A percentile compares a stretch with the other conserved stretches of the same genome.
phyloP scores from a whole-genome alignment of 306 rosid species.

The cucumber (Cucumis sativus) region DNA sequence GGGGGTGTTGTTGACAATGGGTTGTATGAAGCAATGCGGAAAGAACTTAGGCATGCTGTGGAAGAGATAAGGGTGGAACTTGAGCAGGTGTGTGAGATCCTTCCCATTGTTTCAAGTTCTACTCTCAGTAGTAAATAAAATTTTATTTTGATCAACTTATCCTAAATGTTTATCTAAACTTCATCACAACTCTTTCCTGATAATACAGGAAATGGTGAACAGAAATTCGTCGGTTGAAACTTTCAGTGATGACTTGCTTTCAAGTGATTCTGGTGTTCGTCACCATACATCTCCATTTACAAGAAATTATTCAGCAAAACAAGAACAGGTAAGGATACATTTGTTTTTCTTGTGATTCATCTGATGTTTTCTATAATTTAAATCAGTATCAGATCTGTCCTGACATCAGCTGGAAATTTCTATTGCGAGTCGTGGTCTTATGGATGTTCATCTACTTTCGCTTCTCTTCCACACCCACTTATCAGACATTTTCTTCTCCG shows the following conservation, averaged over 20 bases:
- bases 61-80: conserved; percentile 48
- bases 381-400: background rate
- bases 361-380: background rate
- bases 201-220: conserved; percentile 44
- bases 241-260: conserved; percentile 19
- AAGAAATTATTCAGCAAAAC: conserved; percentile 55
- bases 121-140: background rate
- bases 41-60: conserved; percentile 49
- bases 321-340: conserved; percentile 50
- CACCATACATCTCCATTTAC: conserved; percentile 39
- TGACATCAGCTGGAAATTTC: background rate
- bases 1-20: conserved; percentile 30
- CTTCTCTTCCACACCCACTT: background rate
- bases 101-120: conserved; percentile 5
- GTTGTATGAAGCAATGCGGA: conserved; percentile 43
- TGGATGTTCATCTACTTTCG: background rate
- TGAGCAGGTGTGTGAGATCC: conserved; percentile 39
- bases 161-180: background rate
- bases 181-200: conserved; percentile 7
- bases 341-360: background rate
- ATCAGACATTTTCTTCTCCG: background rate
- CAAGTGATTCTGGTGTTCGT: conserved; percentile 38
- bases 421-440: background rate
- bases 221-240: conserved; percentile 34
- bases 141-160: background rate